These are phyloP conservation scores for Astrocystis sublimbata DNA, from an alignment of 495 filamentous ascomycete genomes.

Conservation along the genomic window DNA sequence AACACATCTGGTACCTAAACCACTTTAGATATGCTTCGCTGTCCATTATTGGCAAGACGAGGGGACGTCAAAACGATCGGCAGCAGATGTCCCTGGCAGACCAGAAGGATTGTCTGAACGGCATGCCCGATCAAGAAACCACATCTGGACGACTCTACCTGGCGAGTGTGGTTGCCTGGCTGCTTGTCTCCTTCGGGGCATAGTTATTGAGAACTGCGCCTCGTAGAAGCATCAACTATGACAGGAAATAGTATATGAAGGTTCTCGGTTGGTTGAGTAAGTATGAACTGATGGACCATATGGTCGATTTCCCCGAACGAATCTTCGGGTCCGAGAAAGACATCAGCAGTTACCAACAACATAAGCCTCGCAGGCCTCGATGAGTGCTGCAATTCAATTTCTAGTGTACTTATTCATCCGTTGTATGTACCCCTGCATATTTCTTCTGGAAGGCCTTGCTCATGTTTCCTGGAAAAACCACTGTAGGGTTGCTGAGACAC, in stretches of 20 bases:
- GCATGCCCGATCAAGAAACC: conserved; percentile 7
- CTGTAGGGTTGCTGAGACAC: not conserved
- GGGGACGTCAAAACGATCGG: not conserved
- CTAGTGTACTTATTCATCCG: not conserved
- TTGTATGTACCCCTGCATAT: not conserved
- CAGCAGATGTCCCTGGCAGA: not conserved
- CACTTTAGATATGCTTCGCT: not conserved
- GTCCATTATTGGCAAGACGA: not conserved
- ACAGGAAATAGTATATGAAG: not conserved
- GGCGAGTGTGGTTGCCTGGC: not conserved
- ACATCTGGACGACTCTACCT: not conserved
- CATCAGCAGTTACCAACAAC: not conserved
- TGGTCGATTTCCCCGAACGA: not conserved
- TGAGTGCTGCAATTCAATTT: no score
- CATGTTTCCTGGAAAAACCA: not conserved
- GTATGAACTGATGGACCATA: not conserved
- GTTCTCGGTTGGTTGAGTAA: not conserved
- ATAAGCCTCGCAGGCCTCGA: not conserved
- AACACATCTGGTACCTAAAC: not conserved
- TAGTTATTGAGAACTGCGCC: not conserved
- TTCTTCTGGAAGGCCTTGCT: not conserved
- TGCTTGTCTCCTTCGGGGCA: not conserved
- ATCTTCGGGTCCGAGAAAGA: not conserved
- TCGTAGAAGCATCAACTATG: not conserved
- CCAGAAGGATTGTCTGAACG: conserved; percentile 4